These are phyloP conservation scores for Botrytis porri DNA, from an alignment of 2,329 filamentous ascomycete species.

Conservation along the genomic window DNA sequence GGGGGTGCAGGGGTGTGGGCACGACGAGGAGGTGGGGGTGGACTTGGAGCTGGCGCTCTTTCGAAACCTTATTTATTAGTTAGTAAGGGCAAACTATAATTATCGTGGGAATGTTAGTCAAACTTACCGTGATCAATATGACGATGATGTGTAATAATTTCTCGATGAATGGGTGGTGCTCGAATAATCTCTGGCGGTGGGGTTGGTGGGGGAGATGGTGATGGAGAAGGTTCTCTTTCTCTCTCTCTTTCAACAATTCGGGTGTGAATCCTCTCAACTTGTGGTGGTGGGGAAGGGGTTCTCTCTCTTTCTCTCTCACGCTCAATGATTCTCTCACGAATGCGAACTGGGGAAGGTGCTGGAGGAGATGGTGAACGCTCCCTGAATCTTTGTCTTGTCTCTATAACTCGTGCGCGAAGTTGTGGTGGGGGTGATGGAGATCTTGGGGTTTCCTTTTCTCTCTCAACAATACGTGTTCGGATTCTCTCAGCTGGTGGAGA, in stretches of 20 bases:
- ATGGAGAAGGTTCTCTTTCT: slow-evolving; percentile 29
- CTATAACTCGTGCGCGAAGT: slow-evolving; percentile 35
- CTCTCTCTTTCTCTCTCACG: slow-evolving; percentile 31
- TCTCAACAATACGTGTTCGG: slow-evolving; percentile 29
- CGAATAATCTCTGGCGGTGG: slow-evolving; percentile 55
- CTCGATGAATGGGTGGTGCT: slow-evolving; percentile 78
- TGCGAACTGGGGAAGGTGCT: slow-evolving; percentile 29
- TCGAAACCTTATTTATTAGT: slow-evolving; percentile 33
- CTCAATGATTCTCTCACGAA: slow-evolving; percentile 35
- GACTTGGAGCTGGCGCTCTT: slow-evolving; percentile 25
- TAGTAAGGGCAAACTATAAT: slow-evolving; percentile 9
- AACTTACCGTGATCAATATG: slow-evolving; percentile 80
- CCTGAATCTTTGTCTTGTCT: slow-evolving; percentile 34
- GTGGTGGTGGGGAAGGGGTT: slow-evolving; percentile 31
- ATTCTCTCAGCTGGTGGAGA: slow-evolving; percentile 23
- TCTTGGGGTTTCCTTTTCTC: slow-evolving; percentile 32
- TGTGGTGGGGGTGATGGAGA: slow-evolving; percentile 32
- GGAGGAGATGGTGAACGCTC: slow-evolving; percentile 35
- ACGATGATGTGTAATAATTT: slow-evolving; percentile 77
- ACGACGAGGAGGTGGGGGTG: slow-evolving; percentile 24
- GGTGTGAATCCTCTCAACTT: slow-evolving; percentile 32
- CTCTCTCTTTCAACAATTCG: slow-evolving; percentile 28
- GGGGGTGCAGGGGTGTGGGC: slow-evolving; percentile 34
- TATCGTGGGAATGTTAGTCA: not conserved
- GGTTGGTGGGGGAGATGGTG: slow-evolving; percentile 29